Base-by-base conservation (phyloP, 306 rosid species). In the Prunus mongolica region DNA sequence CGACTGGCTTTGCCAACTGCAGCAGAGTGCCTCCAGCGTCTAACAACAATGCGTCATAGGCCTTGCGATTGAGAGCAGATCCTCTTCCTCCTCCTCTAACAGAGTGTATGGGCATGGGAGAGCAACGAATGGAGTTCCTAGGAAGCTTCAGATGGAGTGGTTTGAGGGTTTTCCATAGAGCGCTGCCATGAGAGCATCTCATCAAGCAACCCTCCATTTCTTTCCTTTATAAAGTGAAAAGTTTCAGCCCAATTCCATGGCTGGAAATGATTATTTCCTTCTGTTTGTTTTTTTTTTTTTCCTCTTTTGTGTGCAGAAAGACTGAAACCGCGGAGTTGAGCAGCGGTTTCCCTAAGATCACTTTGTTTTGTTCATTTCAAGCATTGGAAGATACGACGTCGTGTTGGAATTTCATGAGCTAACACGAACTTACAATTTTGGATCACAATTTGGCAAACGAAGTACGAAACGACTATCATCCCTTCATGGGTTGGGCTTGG, bases 1-100 rank as follows among this genome's bases (percentile, higher is more conserved):
- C 93, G 28, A 92, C 97, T 1, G 97, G 99, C 62, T 84, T 87
- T 5, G 86, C 70, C 86, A 95, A 80, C 82, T 92, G 99, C 84
- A 95, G 72, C 58, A 95, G 97, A 19, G 99, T 95, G 55, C 99
- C 98, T 70, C 99, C 97, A 65, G 99, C 97, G 82, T 95, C 98
- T 82, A 95, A 83, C 60, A 95, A 66, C 84, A 95, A 82, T 57
- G 91, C 97, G 73, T 92, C 98, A 57, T 90, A 95, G 30, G 82
- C 81, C 63, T 77, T 85, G 51, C 63, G 34, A 15, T 32, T 20
- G n/a, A 63, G 64, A 45, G 52, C 1, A 15, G 74, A 65, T 55
- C 82, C 68, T 50, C 81, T 77, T 18, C 44, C 75, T 38, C 55
- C 64, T 84, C 96, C 89, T 38, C 44, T 38, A 38, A 38, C 44